Evolutionary conservation across 2,329 filamentous ascomycete genomes (phyloP), one percentile per base, ranked within the genome.

Genomic region (Beauveria pseudobassiana): DNA sequence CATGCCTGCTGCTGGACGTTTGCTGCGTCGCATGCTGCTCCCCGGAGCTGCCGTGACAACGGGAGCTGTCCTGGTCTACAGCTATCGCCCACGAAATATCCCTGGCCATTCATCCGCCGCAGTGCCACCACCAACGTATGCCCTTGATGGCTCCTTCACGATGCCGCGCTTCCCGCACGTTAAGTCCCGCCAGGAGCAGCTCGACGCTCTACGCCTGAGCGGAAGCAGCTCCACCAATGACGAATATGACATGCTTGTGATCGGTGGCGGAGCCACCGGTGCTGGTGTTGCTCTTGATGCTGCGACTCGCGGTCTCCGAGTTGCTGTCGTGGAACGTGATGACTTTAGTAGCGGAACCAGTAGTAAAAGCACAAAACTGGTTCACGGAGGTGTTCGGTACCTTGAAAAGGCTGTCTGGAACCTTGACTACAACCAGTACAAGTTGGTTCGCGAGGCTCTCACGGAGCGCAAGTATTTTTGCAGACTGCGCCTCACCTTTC

Each of bases 401-500:
- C 76, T 90, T 30, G 87, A 90, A 72, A 90, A 91, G 76, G 88
- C 88, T 46, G 82, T 91, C 62, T 90, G 85, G 84, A 87, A 90
- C 69, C 77, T 90, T 65, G 88, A 90, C 75, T 89, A 89, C 74
- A 85, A 81, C 69, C 88, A 90, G 73, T 88, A 89, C 72, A 78
- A 84, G 67, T 80, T 90, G 64, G 88, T 91, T 62, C 84, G 82
- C 66, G 88, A 91, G 74, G 87, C 88, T 53, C 79, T 91, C 66
- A 86, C 87, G 71, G 88, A 91, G 76, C 82, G 88, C 68, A 87
- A 88, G 70, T 90, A 88, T 75, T 90, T 91, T 76, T 91, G 67
- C 86, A 88, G 66, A 90, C 87, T 3, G 88, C 88, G 12, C 88
- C 88, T 43, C 88, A 91, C 78, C 78, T 91, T 61, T 89, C 86